Conservation (phyloP, 1,284 basidiomycete genomes). For the Cutaneotrichosporon cutaneum region DNA sequence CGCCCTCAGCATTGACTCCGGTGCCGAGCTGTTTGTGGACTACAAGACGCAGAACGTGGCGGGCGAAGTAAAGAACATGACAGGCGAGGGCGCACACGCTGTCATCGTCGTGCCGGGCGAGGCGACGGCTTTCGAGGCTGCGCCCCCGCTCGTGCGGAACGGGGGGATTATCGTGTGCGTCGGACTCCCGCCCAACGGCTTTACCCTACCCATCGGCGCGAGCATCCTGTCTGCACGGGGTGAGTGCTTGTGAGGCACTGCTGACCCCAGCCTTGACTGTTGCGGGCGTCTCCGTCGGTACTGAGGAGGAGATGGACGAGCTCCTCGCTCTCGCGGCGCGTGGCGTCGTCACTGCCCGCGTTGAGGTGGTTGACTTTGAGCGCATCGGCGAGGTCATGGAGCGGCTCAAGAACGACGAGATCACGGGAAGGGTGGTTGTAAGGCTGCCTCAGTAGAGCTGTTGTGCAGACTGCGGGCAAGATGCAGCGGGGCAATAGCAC, state of each 20-base stretch:
- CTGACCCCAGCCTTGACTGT: conserved; percentile 3
- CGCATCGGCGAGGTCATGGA: conserved; percentile 7
- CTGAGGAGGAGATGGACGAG: conserved; percentile 10
- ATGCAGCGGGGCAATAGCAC: too few relatives aligned
- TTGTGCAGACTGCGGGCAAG: too few relatives aligned
- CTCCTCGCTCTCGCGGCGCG: background rate
- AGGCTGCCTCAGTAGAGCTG: conserved; percentile 7
- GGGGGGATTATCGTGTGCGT: conserved; percentile 1
- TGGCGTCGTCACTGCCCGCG: background rate
- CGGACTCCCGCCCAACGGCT: conserved; percentile 6
- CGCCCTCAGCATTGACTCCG: conserved; percentile 62
- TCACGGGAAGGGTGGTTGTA: conserved; percentile 8
- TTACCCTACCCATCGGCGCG: background rate
- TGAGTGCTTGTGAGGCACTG: background rate
- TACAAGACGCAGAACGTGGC: conserved; percentile 50
- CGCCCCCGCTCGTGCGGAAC: conserved; percentile 4
- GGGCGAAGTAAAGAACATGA: conserved; percentile 46
- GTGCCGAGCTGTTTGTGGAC: conserved; percentile 77
- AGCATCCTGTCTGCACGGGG: conserved; percentile 3
- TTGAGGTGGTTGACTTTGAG: conserved; percentile 10
- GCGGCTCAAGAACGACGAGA: conserved; percentile 5
- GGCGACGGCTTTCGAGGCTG: conserved; percentile 2
- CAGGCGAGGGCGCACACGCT: conserved; percentile 8
- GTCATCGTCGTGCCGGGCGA: conserved; percentile 9
- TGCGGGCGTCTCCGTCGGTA: conserved; percentile 5